Evolutionary conservation across 176 grass and related monocot species (phyloP).

Genomic region (Carex scoparia): DNA sequence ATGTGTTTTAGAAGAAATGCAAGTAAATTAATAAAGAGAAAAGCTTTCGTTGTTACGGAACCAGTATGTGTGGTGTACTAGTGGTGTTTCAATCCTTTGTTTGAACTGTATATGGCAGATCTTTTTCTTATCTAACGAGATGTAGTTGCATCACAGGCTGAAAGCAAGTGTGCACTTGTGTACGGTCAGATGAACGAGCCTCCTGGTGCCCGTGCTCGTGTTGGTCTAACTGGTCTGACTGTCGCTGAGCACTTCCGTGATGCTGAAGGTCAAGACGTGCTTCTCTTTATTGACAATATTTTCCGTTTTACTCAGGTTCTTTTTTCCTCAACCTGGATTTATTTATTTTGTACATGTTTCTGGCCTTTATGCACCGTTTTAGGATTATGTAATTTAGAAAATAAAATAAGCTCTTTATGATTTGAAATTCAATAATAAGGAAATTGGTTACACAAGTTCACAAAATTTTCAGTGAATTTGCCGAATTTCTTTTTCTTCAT

Average conservation of each 20-base stretch:
- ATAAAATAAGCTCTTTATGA: neutral
- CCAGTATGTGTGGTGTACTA: neutral
- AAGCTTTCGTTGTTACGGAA: neutral
- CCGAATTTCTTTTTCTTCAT: neutral
- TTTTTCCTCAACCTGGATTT: constrained; percentile 5
- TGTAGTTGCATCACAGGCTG: constrained; percentile 33
- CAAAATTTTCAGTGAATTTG: neutral
- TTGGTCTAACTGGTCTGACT: constrained; percentile 86
- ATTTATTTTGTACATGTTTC: neutral
- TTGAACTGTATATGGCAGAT: neutral
- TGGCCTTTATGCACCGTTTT: neutral
- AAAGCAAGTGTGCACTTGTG: constrained; percentile 94
- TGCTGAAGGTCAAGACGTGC: constrained; percentile 94
- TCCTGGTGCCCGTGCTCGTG: constrained; percentile 92
- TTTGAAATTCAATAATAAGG: neutral
- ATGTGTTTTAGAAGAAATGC: too few relatives aligned
- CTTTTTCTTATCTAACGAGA: constrained; percentile 9
- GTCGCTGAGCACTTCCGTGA: constrained; percentile 97
- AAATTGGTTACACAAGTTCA: neutral
- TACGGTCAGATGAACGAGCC: constrained; percentile 98
- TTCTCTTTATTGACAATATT: constrained; percentile 98
- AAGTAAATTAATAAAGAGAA: neutral
- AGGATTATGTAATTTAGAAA: neutral
- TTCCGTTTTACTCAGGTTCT: constrained; percentile 93
- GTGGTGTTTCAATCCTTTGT: neutral